Evolutionary conservation across 208 protist species (phyloP).

Genomic region (Spongospora subterranea): DNA sequence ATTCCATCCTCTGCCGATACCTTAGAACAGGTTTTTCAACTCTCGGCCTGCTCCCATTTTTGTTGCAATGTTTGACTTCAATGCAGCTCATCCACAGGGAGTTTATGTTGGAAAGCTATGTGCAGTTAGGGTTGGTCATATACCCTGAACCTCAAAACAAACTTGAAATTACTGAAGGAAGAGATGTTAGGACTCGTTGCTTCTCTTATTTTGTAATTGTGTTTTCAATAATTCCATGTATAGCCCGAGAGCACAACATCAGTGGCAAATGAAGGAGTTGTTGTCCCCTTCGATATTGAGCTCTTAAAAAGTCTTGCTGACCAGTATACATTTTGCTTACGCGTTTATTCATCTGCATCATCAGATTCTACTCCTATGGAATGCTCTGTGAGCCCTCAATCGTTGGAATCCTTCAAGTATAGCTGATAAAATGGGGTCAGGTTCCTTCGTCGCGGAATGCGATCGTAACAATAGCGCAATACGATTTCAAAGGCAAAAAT

Average conservation of each 20-base stretch:
- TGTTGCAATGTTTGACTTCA: not conserved
- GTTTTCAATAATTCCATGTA: not conserved
- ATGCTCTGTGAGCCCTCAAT: not conserved
- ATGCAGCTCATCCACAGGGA: not conserved
- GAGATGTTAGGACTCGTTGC: not conserved
- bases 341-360: constrained; percentile 12
- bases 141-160: not conserved
- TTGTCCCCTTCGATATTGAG: constrained; percentile 25
- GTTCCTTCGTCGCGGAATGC: not conserved
- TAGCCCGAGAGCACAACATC: not conserved
- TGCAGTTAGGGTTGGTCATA: not conserved
- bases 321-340: not conserved
- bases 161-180: not conserved
- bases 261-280: not conserved
- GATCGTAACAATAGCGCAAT: not conserved
- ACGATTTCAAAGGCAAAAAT: constrained; percentile 18
- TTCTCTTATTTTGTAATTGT: not conserved
- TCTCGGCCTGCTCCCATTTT: not conserved
- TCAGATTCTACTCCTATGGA: not conserved
- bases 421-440: not conserved
- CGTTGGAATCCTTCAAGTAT: not conserved
- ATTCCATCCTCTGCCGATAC: not conserved
- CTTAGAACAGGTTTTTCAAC: not conserved
- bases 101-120: constrained; percentile 12
- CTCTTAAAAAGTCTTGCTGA: constrained; percentile 16